phyloP scores from a whole-genome alignment of 352 stramenopile genomes.

The Globisporangium paddicum region DNA sequence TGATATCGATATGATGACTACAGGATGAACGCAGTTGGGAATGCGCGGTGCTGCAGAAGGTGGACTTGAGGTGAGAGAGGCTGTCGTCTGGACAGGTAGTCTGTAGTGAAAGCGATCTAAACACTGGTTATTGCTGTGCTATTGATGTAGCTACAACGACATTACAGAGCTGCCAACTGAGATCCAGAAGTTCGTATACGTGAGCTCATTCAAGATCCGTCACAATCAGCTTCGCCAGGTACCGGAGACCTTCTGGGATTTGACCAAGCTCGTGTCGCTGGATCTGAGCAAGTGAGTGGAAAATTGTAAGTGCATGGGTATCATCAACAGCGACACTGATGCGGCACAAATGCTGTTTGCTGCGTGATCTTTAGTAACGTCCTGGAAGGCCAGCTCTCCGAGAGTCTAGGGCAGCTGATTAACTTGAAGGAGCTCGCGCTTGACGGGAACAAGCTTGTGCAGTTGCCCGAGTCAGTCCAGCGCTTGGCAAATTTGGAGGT shows the following conservation, averaged over 20 bases:
- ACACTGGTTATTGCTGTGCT: not conserved
- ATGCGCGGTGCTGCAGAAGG: constrained; percentile 55
- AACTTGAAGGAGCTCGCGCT: constrained; percentile 60
- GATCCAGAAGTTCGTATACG: constrained; percentile 39
- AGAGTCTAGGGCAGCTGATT: constrained; percentile 40
- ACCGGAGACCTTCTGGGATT: constrained; percentile 47
- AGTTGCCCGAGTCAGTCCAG: constrained; percentile 48
- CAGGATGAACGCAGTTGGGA: constrained; percentile 74
- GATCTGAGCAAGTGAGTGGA: constrained; percentile 74
- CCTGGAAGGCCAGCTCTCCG: constrained; percentile 41
- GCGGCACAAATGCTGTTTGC: constrained; percentile 3
- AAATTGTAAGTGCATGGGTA: too few species aligned
- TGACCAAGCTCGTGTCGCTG: constrained; percentile 54
- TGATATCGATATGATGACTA: not conserved
- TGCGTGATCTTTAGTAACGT: constrained; percentile 39
- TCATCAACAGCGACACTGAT: too few species aligned
- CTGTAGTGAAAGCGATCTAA: too few species aligned
- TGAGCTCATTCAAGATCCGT: constrained; percentile 66
- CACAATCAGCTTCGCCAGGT: constrained; percentile 59
- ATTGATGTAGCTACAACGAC: constrained; percentile 58
- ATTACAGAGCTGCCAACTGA: constrained; percentile 46
- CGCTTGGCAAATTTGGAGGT: constrained; percentile 45
- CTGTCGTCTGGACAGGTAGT: not conserved
- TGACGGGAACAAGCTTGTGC: constrained; percentile 58
- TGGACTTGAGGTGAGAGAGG: constrained; percentile 66